A percentile compares a stretch with the other conserved stretches of the same genome.
Evolutionary conservation across 352 stramenopile species (phyloP).

Genomic region (Phytopythium boreale): DNA sequence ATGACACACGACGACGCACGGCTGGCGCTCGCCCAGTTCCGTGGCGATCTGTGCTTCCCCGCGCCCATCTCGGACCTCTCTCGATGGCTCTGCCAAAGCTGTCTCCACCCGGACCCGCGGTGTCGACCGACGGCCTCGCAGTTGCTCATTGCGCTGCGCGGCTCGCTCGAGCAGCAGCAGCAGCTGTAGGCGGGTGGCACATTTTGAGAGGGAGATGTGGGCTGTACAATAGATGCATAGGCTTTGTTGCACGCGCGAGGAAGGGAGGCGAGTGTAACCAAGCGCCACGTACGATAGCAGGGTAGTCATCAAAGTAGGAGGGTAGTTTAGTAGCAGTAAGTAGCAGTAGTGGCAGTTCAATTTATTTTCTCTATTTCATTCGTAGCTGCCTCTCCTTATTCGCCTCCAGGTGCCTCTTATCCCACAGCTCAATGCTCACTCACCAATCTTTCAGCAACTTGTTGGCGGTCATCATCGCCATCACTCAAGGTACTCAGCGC

Average conservation of each 20-base stretch:
- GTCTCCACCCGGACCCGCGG: constrained; percentile 58
- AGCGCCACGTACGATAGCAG: constrained; percentile 5
- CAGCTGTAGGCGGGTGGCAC: constrained; percentile 27
- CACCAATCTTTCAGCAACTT: no score
- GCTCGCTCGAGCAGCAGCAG: constrained; percentile 19
- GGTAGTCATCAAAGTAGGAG: background rate
- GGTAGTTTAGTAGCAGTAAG: background rate
- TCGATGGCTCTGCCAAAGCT: constrained; percentile 66
- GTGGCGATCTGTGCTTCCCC: constrained; percentile 33
- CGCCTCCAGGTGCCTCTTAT: no score
- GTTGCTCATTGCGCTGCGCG: constrained; percentile 54
- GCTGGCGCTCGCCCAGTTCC: constrained; percentile 25
- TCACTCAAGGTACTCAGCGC: background rate
- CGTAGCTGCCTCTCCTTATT: background rate
- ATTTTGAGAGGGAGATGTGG: constrained; percentile 24
- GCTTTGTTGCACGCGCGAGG: constrained; percentile 12
- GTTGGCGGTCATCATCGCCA: no score
- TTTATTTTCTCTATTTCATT: background rate
- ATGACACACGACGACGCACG: constrained; percentile 51
- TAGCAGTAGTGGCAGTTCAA: background rate
- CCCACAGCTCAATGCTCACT: no score
- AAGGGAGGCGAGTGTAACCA: background rate
- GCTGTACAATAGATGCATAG: constrained; percentile 50
- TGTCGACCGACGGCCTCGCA: constrained; percentile 62
- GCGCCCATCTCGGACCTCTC: constrained; percentile 50